A percentile compares a stretch with the other conserved stretches of the same genome.
Conservation (phyloP, 768 basidiomycete species). For the Suillus subluteus region DNA sequence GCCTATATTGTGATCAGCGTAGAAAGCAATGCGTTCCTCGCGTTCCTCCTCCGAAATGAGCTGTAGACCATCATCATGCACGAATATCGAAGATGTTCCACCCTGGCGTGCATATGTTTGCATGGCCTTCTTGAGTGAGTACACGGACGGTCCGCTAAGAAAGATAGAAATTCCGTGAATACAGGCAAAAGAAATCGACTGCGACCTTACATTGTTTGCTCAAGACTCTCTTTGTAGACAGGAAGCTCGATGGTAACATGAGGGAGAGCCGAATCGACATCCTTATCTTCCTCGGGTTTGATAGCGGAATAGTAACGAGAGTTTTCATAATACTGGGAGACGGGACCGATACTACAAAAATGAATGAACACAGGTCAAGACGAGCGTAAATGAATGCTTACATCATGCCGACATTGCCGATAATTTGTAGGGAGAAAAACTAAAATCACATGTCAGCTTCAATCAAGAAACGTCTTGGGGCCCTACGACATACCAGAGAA, state of each 20-base stretch:
- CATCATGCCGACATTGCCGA: conserved; percentile 69
- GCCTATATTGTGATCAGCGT: conserved; percentile 71
- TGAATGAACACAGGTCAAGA: conserved; percentile 15
- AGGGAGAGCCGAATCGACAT: conserved; percentile 65
- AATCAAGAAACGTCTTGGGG: conserved; percentile 6
- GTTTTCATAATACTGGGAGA: conserved; percentile 85
- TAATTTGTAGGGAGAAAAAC: conserved; percentile 77
- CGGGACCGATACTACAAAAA: conserved; percentile 67
- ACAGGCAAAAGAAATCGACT: neutral
- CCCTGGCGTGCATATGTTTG: conserved; percentile 87
- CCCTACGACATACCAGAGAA: conserved; percentile 56
- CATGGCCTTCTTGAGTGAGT: conserved; percentile 80
- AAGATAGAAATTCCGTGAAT: neutral
- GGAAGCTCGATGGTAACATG: conserved; percentile 84
- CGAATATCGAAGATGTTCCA: conserved; percentile 73
- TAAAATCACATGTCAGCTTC: conserved; percentile 26
- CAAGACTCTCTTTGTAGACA: conserved; percentile 85
- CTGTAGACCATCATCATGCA: conserved; percentile 78
- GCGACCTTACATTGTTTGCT: conserved; percentile 73
- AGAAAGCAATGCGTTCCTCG: conserved; percentile 68
- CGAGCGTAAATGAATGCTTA: conserved; percentile 37
- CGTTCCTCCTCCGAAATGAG: conserved; percentile 59
- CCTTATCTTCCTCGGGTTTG: conserved; percentile 61
- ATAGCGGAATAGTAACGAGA: conserved; percentile 81
- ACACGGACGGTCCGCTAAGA: conserved; percentile 65